Evolutionary conservation across 192 early-diverging fungal species (phyloP).

Genomic region (Phycomyces blakesleeanus): DNA sequence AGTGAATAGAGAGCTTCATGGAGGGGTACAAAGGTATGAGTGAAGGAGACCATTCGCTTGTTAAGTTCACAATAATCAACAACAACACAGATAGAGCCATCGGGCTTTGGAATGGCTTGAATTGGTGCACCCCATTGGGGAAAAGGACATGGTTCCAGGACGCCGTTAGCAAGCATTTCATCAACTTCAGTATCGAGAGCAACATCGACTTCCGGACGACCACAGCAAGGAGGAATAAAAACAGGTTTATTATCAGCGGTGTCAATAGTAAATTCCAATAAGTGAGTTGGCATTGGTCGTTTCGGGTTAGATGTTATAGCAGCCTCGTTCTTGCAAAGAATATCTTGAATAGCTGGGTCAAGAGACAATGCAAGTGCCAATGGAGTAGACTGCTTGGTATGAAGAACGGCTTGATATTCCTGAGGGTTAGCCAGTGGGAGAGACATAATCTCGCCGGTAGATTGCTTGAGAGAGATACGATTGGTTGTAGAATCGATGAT

Average conservation of each 20-base stretch:
- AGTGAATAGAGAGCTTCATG: conserved; percentile 23
- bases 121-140: conserved; percentile 28
- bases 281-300: not conserved
- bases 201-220: not conserved
- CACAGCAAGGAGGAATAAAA: not conserved
- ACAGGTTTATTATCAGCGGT: not conserved
- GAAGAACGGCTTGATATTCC: not conserved
- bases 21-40: conserved; percentile 36
- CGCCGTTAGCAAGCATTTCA: not conserved
- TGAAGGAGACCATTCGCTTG: conserved; percentile 30
- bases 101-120: conserved; percentile 38
- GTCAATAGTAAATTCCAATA: conserved; percentile 4
- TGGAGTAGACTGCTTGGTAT: not conserved
- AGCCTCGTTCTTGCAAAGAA: not conserved
- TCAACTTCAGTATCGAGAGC: not conserved
- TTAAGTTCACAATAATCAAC: conserved; percentile 43
- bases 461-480: not conserved
- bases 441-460: too few species aligned
- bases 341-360: not conserved
- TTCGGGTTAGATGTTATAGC: not conserved
- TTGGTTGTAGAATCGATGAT: not conserved
- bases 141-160: not conserved
- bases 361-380: not conserved
- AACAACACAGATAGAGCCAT: conserved; percentile 28
- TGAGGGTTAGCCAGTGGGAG: not conserved